phyloP scores from a whole-genome alignment of 495 filamentous ascomycete genomes.

The Aspergillus nidulans region DNA sequence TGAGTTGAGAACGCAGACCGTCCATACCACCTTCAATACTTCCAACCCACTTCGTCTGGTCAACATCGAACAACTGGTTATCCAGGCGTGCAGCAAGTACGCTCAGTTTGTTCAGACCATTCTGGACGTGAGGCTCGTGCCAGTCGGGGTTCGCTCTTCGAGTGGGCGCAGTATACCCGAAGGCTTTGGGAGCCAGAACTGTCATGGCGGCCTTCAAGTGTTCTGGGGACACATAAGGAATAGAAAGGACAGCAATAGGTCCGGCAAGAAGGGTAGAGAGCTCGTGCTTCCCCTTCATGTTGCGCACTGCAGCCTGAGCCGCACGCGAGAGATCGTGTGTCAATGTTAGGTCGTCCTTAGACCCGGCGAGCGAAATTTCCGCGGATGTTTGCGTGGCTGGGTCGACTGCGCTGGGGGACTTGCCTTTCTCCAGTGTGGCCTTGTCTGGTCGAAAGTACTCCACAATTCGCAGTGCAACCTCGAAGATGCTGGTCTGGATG shows the following conservation, averaged over 20 bases:
- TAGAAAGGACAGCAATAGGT: constrained; percentile 71
- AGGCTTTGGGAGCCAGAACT: constrained; percentile 64
- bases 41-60: constrained; percentile 77
- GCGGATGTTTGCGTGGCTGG: constrained; percentile 37
- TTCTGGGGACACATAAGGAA: constrained; percentile 76
- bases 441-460: constrained; percentile 73
- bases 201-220: constrained; percentile 75
- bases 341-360: constrained; percentile 46
- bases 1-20: constrained; percentile 74
- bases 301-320: constrained; percentile 57
- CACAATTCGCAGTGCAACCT: constrained; percentile 72
- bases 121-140: constrained; percentile 70
- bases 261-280: constrained; percentile 76
- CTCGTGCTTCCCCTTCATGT: constrained; percentile 53
- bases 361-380: constrained; percentile 29
- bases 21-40: constrained; percentile 80
- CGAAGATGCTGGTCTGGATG: constrained; percentile 84
- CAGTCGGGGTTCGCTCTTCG: constrained; percentile 72
- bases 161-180: constrained; percentile 71
- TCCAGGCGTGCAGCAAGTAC: constrained; percentile 80
- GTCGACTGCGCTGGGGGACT: background rate
- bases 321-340: constrained; percentile 71
- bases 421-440: constrained; percentile 16
- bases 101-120: constrained; percentile 78
- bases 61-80: constrained; percentile 75